Percentiles rank a stretch among this genome's conserved stretches.
These are phyloP conservation scores for Pistacia integerrima DNA, from an alignment of 345 rosid species.

Conservation along the genomic window DNA sequence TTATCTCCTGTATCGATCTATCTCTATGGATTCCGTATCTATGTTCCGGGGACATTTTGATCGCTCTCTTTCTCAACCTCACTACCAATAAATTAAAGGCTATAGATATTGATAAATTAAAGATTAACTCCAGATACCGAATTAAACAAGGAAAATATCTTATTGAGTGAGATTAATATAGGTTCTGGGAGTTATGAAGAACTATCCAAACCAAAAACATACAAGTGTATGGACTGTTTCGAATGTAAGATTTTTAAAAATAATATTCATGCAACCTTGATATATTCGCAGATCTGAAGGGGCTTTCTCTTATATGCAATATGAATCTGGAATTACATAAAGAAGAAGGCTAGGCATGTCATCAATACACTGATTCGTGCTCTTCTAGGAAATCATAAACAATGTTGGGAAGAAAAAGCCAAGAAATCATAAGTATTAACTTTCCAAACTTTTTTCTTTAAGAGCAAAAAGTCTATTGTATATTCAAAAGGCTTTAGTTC, in stretches of 20 bases:
- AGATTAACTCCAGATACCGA: too few relatives aligned
- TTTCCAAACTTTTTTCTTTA: neutral
- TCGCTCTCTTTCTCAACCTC: conserved; percentile 1
- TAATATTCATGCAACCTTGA: neutral
- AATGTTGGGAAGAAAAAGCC: conserved; percentile 18
- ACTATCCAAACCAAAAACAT: neutral
- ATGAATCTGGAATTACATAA: neutral
- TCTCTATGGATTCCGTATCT: conserved; percentile 30
- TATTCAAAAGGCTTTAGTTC: neutral
- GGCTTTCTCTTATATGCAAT: conserved; percentile 1
- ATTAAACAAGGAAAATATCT: neutral
- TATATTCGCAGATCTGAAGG: conserved; percentile 15
- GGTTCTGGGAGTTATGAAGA: neutral
- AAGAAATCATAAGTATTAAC: conserved; percentile 2
- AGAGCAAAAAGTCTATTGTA: neutral
- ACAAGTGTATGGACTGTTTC: neutral
- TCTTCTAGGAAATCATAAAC: conserved; percentile 2
- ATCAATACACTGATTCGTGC: conserved; percentile 7
- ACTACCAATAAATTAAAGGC: too few relatives aligned
- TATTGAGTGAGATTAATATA: neutral
- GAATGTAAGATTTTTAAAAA: neutral
- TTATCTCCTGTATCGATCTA: conserved; percentile 34
- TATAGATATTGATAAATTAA: too few relatives aligned
- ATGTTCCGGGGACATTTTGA: conserved; percentile 53
- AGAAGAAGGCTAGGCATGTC: conserved; percentile 17